phyloP scores from a whole-genome alignment of 1,284 basidiomycete species.

The Tranzscheliella williamsii region DNA sequence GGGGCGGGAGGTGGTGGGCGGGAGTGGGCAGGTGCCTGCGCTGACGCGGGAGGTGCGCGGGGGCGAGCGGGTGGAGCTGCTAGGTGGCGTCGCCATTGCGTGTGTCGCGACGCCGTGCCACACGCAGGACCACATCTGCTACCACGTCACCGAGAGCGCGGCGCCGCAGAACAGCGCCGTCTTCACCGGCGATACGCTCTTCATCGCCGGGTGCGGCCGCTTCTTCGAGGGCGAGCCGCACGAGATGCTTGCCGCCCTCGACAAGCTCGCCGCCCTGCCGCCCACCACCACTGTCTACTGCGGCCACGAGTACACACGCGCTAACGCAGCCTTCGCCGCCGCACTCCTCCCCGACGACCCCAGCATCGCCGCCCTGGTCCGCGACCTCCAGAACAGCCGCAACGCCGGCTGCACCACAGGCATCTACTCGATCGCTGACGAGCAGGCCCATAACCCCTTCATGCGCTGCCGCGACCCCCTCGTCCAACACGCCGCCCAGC shows the following conservation, averaged over 20 bases:
- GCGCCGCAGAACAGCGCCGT: constrained; percentile 67
- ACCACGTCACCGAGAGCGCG: constrained; percentile 69
- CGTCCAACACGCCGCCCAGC: constrained; percentile 60
- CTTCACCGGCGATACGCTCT: constrained; percentile 94
- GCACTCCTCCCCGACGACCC: constrained; percentile 68
- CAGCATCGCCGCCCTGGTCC: constrained; percentile 66
- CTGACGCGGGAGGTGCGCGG: constrained; percentile 71
- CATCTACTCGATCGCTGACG: constrained; percentile 79
- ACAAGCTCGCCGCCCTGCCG: constrained; percentile 71
- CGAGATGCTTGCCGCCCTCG: constrained; percentile 84
- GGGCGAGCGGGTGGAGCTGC: constrained; percentile 38
- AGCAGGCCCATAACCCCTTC: constrained; percentile 66
- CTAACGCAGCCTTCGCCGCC: constrained; percentile 59
- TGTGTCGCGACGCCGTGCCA: constrained; percentile 86
- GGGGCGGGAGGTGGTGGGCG: constrained; percentile 77
- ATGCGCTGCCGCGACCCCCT: constrained; percentile 53
- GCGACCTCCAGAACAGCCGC: constrained; percentile 18
- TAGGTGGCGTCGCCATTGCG: constrained; percentile 34
- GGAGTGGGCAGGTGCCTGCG: constrained; percentile 72
- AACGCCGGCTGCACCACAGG: constrained; percentile 71
- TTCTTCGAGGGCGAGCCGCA: constrained; percentile 89
- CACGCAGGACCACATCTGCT: constrained; percentile 95
- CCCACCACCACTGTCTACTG: constrained; percentile 80
- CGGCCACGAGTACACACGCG: constrained; percentile 70
- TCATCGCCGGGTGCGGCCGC: constrained; percentile 88